phyloP scores from a whole-genome alignment of 2,329 filamentous ascomycete genomes.

The Fusarium praegraminearum region DNA sequence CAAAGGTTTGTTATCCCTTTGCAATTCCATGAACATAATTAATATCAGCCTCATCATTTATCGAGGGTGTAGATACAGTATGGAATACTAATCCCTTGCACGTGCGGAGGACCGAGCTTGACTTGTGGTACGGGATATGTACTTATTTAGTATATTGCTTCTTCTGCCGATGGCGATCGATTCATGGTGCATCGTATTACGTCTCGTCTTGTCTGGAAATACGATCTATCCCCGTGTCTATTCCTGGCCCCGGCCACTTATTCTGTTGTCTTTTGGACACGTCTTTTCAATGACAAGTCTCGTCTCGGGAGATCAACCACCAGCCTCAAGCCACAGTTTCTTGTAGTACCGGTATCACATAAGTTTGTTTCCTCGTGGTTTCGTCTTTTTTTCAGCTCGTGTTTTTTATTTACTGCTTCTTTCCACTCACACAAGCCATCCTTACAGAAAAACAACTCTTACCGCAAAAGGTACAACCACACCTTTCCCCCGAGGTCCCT shows the following conservation, averaged over 20 bases:
- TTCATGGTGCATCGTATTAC: conserved; percentile 27
- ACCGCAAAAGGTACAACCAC: conserved; percentile 37
- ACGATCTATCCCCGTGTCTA: conserved; percentile 32
- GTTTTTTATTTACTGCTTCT: conserved; percentile 10
- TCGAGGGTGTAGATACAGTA: neutral
- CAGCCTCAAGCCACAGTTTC: conserved; percentile 29
- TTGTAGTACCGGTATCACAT: conserved; percentile 16
- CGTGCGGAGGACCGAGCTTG: conserved; percentile 19
- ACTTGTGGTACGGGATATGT: neutral
- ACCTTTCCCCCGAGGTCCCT: conserved; percentile 8
- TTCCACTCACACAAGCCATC: conserved; percentile 1
- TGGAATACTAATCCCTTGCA: conserved; percentile 25
- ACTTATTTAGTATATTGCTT: neutral
- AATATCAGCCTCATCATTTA: conserved; percentile 15
- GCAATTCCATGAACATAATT: conserved; percentile 17
- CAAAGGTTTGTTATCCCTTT: conserved; percentile 33
- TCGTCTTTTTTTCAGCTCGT: conserved; percentile 29
- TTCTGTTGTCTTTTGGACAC: conserved; percentile 5
- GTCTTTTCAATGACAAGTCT: conserved; percentile 10
- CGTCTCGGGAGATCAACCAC: conserved; percentile 35
- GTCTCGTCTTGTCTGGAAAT: conserved; percentile 12
- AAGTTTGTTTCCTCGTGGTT: conserved; percentile 16
- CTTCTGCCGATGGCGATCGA: conserved; percentile 5
- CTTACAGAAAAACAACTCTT: neutral
- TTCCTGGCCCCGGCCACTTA: conserved; percentile 17